These are phyloP conservation scores for Eucalyptus fibrosa DNA, from an alignment of 345 rosid genomes.

Conservation along the genomic window DNA sequence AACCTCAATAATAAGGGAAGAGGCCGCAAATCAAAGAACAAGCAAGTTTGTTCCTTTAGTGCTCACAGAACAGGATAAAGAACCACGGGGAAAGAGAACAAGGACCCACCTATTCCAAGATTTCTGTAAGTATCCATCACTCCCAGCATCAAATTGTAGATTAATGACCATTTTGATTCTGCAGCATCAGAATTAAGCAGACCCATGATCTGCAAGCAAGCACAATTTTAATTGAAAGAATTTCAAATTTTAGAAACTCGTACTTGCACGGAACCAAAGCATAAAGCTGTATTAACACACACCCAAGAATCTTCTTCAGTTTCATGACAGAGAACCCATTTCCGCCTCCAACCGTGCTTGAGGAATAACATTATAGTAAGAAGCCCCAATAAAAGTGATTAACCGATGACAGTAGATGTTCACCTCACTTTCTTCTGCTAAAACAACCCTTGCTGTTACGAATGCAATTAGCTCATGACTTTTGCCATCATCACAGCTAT, in stretches of 20 bases:
- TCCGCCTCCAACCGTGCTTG: background rate
- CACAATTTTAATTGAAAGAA: background rate
- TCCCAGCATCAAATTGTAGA: conserved; percentile 80
- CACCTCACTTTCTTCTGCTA: conserved; percentile 79
- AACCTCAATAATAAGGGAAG: conserved; percentile 59
- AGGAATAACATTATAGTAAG: background rate
- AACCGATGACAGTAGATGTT: background rate
- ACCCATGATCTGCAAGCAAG: conserved; percentile 76
- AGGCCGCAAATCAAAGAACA: conserved; percentile 33
- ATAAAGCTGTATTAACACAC: background rate
- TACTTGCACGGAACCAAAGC: background rate
- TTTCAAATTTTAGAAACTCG: background rate
- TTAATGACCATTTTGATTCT: conserved; percentile 58
- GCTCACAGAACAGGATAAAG: background rate
- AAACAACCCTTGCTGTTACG: conserved; percentile 61
- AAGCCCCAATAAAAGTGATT: background rate
- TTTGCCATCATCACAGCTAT: conserved; percentile 48
- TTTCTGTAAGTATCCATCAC: conserved; percentile 69
- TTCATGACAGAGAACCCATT: background rate
- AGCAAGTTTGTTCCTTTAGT: background rate
- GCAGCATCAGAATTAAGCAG: conserved; percentile 53
- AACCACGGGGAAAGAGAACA: background rate
- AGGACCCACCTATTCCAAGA: conserved; percentile 56
- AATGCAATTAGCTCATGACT: conserved; percentile 83
- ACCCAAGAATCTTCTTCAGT: background rate